phyloP scores from a whole-genome alignment of 192 early-diverging fungal species.

The Funneliformis geosporum region DNA sequence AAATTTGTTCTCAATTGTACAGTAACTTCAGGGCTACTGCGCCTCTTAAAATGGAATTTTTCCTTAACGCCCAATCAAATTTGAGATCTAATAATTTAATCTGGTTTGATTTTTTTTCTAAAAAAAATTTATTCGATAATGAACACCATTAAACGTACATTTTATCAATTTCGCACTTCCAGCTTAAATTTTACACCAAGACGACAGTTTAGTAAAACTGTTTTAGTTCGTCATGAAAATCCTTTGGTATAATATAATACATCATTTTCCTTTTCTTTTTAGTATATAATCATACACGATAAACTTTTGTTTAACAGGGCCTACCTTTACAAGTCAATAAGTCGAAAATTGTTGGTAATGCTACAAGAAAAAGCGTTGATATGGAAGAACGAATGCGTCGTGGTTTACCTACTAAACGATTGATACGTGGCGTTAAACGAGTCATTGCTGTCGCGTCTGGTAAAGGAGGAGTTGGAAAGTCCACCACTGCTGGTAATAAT shows the following conservation, averaged over 20 bases:
- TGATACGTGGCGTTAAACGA: constrained; percentile 72
- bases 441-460: constrained; percentile 83
- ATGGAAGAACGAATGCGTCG: constrained; percentile 49
- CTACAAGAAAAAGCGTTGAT: background rate
- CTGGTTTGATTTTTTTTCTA: too few species aligned
- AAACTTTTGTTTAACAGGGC: background rate
- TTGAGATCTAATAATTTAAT: too few species aligned
- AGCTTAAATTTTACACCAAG: background rate
- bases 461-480: constrained; percentile 93
- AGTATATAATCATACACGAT: background rate
- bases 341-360: constrained; percentile 41
- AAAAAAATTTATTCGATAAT: background rate
- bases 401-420: constrained; percentile 69
- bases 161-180: background rate
- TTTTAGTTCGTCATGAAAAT: background rate
- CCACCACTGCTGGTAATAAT: constrained; percentile 72
- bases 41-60: too few species aligned
- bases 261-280: background rate
- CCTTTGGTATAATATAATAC: background rate
- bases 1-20: too few species aligned
- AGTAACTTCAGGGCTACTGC: too few species aligned
- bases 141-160: background rate
- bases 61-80: too few species aligned
- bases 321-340: background rate
- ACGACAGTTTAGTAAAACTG: background rate